Evolutionary conservation across 495 filamentous ascomycete species (phyloP), one percentile per base, ranked within the genome.

Genomic region (Polyplosphaeria fusca): DNA sequence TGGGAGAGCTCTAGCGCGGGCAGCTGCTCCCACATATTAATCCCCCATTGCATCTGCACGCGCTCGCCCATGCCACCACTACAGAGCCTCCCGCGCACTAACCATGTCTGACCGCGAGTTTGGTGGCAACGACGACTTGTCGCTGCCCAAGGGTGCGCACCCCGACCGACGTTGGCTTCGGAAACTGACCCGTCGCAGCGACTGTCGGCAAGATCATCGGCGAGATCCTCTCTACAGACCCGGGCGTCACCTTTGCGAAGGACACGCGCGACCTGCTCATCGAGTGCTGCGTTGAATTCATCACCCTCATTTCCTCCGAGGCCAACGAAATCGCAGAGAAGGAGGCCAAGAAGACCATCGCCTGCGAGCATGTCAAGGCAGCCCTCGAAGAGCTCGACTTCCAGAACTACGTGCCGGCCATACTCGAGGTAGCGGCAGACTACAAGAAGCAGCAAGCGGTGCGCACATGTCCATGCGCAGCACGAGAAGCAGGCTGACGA

Each of bases 201-300:
- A 98, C 93, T 39, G 94, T 98, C 55, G 88, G 95, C 68, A 98
- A 98, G 73, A 98, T 98, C 61, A 89, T 98, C 67, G 85, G 82
- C 61, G 93, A 98, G 70, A 96, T 98, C 66, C 80, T 98, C 2
- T 82, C 87, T 5, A 69, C 84, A 1, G 82, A 84, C 26, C 76
- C 76, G 52, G 86, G 83, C 47, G 76, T 87, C 38, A 82, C 80
- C 2, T 97, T 96, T 68, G 87, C 89, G 22, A 94, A 92, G 73
- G 93, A 98, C 63, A 89, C 93, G 2, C 84, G 94, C 46, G 93
- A 98, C 65, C 77, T 96, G 3, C 81, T 98, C 39, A 97, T 97
- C 73, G 93, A 97, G 73, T 97, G 92, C 77, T 98, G 94, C 69
- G 93, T 97, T 59, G 93, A 98, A 68, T 98, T 97, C 76, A 96